Evolutionary conservation across 345 rosid genomes (phyloP).

Genomic region (Arabidopsis arenosa): DNA sequence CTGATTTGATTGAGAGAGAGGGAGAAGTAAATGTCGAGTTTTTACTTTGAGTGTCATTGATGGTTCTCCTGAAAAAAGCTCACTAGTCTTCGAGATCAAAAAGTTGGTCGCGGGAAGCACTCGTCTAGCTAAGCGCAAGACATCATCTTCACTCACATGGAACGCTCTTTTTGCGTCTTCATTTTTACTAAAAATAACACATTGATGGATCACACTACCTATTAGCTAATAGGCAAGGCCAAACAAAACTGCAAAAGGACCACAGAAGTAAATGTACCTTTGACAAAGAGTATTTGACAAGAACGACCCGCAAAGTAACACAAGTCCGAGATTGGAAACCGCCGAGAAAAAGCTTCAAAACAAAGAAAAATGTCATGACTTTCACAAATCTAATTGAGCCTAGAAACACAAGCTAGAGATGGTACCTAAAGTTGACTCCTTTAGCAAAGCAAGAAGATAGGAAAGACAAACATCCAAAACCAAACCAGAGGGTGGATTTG

Average conservation of each 20-base stretch:
- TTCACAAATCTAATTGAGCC: background rate
- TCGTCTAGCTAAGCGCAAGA: slow-evolving; percentile 61
- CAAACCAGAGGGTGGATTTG: slow-evolving; percentile 92
- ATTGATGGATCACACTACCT: slow-evolving; percentile 4
- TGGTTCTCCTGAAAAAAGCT: slow-evolving; percentile 93
- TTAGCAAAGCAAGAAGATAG: slow-evolving; percentile 79
- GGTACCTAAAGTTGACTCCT: slow-evolving; percentile 76
- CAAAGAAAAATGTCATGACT: slow-evolving; percentile 14
- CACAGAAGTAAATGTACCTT: slow-evolving; percentile 49
- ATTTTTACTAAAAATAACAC: slow-evolving; percentile 51
- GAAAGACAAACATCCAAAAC: slow-evolving; percentile 72
- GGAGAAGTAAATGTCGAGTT: background rate
- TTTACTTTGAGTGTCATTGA: slow-evolving; percentile 88
- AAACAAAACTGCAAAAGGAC: background rate
- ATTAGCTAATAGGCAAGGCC: background rate
- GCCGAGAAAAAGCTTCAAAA: slow-evolving; percentile 69
- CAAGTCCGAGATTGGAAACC: slow-evolving; percentile 79
- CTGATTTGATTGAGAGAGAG: slow-evolving; percentile 10
- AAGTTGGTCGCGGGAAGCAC: slow-evolving; percentile 84
- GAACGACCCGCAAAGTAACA: slow-evolving; percentile 81
- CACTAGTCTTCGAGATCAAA: slow-evolving; percentile 63
- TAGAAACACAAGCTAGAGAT: background rate
- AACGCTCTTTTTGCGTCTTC: slow-evolving; percentile 48
- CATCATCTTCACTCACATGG: slow-evolving; percentile 75
- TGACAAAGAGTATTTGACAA: slow-evolving; percentile 76